Evolutionary conservation across 2,329 filamentous ascomycete species (phyloP), one percentile per base, ranked within the genome.

Genomic region (Fusarium heterosporum): DNA sequence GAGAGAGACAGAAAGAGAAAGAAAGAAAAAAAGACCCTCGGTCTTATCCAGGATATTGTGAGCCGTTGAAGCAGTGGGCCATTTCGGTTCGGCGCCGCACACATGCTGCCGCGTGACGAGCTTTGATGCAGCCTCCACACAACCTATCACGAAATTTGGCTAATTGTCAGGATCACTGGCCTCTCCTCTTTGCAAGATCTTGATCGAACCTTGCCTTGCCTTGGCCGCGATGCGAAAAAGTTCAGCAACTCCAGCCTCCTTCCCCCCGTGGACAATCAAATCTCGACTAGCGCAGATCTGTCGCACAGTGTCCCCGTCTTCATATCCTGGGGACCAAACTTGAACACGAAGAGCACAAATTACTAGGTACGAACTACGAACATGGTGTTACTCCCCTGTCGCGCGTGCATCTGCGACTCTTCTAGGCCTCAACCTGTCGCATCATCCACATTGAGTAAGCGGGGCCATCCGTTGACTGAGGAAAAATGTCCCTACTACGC

Each of bases 241-340:
- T 22, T 22, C 22, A 34, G 32, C n/a, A 16, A 36, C 34, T 46
- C 36, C 56, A 56, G 61, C 61, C 53, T 62, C 57, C 61, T 71
- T 54, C 60, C 62, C 70, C 58, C 64, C 43, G 62, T 73, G 69
- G 63, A 47, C 64, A 73, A 70, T 73, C 70, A 70, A 72, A 72
- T 72, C 55, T 72, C 69, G 65, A 57, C 59, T 72, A 72, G 70
- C 68, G 71, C 46, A 73, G 68, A 72, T 72, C 71, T 73, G 70
- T 73, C 47, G 66, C 71, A 72, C 71, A 69, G 64, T 73, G 63
- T 64, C 45, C 55, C 59, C 56, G 30, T 57, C 51, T 45, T 55
- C 54, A 49, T 34, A 36, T 62, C 40, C 57, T 67, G 36, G 64
- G 53, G 66, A 70, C 62, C 56, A 57, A 72, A 70, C 63, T 72